Base-by-base conservation (phyloP, 345 rosid species). In the Eutrema heterophyllum region DNA sequence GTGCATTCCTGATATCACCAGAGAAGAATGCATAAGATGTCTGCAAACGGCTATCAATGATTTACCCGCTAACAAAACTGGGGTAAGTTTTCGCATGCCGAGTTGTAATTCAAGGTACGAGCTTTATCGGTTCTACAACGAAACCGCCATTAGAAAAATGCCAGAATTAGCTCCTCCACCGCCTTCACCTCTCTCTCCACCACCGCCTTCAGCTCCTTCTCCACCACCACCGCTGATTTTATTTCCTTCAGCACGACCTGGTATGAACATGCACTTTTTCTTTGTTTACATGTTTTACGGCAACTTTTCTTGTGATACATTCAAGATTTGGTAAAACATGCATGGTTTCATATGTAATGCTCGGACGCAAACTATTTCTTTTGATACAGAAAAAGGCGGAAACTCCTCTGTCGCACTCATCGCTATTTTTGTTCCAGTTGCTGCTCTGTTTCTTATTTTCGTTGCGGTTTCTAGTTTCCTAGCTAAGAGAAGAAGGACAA, bases 341-440 rank as follows among this genome's bases (percentile, higher is more conserved):
- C 15, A 7, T 2, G 39, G 39, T 9, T 7, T 36, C 9, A 36
- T 9, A 38, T 38, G 11, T 38, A 2, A 12, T 38, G 41, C 9
- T 38, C 12, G 9, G 41, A 38, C 10, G 10, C 41, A 4, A 41
- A 38, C 12, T 38, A 38, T 38, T 38, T 62, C 13, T 35, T 18
- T 7, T 4, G 6, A 67, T 54, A 68, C 83, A 81, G 86, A 76
- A 14, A 30, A 72, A 62, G 48, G 75, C 5, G 54, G 55, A 13
- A 38, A 44, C 7, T 69, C 84, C 45, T 26, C 58, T 9, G 24
- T 53, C 29, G 53, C 14, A 29, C 61, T 76, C 14, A 15, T 83
- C 0, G 82, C 85, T 32, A 71, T 81, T 58, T 77, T 70, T 30
- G 73, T 50, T 58, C 75, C 83, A 32, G 2, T 74, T 60, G 21